A percentile compares a stretch with the other conserved stretches of the same genome.
Conservation (phyloP, 768 basidiomycete species). For the Auriscalpium orientale region DNA sequence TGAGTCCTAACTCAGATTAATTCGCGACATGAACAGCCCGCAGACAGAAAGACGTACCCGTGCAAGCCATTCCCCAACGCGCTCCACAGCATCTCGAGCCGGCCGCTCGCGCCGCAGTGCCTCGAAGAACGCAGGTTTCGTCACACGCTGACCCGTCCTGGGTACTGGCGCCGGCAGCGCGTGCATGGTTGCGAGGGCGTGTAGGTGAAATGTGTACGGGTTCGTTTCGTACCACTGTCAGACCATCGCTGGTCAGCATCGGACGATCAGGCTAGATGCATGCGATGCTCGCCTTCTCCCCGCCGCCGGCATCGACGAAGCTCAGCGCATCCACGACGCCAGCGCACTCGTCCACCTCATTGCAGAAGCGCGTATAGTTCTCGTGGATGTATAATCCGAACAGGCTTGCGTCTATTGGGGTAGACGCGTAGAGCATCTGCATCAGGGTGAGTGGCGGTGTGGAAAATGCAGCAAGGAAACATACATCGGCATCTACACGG, state of each 20-base stretch:
- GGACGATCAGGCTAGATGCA: neutral
- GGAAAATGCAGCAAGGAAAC: constrained; percentile 10
- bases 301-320: constrained; percentile 62
- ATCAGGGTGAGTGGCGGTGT: neutral
- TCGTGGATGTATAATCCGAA: constrained; percentile 90
- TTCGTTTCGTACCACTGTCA: constrained; percentile 57
- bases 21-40: neutral
- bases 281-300: constrained; percentile 44
- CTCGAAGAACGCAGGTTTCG: constrained; percentile 85
- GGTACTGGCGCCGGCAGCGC: constrained; percentile 82
- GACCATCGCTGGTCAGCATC: neutral
- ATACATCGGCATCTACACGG: constrained; percentile 70
- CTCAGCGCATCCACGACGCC: constrained; percentile 70
- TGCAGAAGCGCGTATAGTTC: constrained; percentile 84
- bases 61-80: constrained; percentile 52
- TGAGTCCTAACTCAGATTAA: neutral
- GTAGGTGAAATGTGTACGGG: constrained; percentile 81
- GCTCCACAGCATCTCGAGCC: constrained; percentile 51
- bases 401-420: constrained; percentile 85
- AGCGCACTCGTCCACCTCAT: constrained; percentile 65
- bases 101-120: constrained; percentile 46
- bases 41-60: constrained; percentile 13
- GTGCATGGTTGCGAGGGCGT: constrained; percentile 79
- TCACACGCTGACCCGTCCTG: constrained; percentile 70
- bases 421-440: constrained; percentile 71